Evolutionary conservation across 2,329 filamentous ascomycete species (phyloP).

Genomic region (Annulohypoxylon truncatum): DNA sequence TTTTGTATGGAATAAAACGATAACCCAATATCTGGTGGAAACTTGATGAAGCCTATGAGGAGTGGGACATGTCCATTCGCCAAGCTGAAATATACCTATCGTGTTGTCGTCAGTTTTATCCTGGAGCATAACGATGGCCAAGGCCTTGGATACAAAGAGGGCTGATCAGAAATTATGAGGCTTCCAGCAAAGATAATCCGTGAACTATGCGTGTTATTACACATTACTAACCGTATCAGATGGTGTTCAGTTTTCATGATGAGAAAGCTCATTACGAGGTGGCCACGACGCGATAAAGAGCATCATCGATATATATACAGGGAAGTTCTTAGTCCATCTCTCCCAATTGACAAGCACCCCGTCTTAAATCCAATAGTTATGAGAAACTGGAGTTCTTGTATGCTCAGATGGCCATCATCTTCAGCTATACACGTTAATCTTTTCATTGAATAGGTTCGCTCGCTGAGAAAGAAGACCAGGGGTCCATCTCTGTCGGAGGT

Average conservation of each 20-base stretch:
- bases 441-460: constrained; percentile 57
- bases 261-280: constrained; percentile 54
- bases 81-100: constrained; percentile 40
- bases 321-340: constrained; percentile 10
- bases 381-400: constrained; percentile 52
- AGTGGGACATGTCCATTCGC: constrained; percentile 43
- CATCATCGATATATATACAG: constrained; percentile 47
- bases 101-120: constrained; percentile 42
- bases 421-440: constrained; percentile 51
- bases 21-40: constrained; percentile 48
- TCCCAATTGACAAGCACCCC: constrained; percentile 38
- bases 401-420: constrained; percentile 56
- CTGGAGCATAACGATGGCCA: constrained; percentile 43
- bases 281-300: constrained; percentile 51
- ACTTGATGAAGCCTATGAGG: constrained; percentile 41
- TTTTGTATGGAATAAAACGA: constrained; percentile 45
- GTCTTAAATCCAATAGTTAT: constrained; percentile 50
- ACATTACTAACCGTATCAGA: neutral
- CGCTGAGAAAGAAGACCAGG: constrained; percentile 39
- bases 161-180: constrained; percentile 48
- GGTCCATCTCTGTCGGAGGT: constrained; percentile 45
- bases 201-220: neutral
- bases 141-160: constrained; percentile 49
- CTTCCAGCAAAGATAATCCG: constrained; percentile 44
- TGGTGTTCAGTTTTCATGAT: constrained; percentile 46